Conservation (phyloP, 306 rosid genomes). For the Carpinus viminea region DNA sequence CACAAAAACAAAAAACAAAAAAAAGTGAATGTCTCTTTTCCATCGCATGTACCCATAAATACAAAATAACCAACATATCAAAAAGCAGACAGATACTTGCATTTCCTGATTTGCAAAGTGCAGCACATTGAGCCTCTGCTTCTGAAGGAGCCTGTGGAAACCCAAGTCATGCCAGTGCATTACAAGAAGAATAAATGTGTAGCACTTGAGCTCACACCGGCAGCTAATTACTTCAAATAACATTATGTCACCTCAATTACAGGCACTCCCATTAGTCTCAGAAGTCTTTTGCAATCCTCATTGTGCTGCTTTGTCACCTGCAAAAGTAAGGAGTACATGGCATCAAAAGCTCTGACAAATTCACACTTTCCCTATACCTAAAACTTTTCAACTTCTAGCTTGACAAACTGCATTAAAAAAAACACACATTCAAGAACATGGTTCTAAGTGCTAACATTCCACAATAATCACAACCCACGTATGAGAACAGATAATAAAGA, state of each 20-base stretch:
- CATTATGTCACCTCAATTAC: constrained; percentile 76
- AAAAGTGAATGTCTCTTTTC: background rate
- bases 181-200: constrained; percentile 16
- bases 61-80: constrained; percentile 12
- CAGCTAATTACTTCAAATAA: constrained; percentile 17
- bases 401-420: background rate
- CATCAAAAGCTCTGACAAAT: constrained; percentile 20
- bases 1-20: background rate
- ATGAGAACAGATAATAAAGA: background rate
- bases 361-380: background rate
- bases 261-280: constrained; percentile 97
- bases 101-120: constrained; percentile 89
- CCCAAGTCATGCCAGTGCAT: constrained; percentile 32
- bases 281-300: constrained; percentile 85
- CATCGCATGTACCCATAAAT: constrained; percentile 5
- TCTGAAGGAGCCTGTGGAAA: constrained; percentile 90
- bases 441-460: background rate
- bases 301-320: constrained; percentile 97
- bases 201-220: background rate
- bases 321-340: constrained; percentile 27
- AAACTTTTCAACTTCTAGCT: constrained; percentile 7
- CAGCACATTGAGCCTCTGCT: constrained; percentile 99
- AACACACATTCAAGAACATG: background rate
- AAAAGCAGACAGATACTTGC: constrained; percentile 46
- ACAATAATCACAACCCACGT: background rate